A percentile compares a stretch with the other conserved stretches of the same genome.
Evolutionary conservation across 2,329 filamentous ascomycete genomes (phyloP).

Genomic region (Colletotrichum nymphaeae): DNA sequence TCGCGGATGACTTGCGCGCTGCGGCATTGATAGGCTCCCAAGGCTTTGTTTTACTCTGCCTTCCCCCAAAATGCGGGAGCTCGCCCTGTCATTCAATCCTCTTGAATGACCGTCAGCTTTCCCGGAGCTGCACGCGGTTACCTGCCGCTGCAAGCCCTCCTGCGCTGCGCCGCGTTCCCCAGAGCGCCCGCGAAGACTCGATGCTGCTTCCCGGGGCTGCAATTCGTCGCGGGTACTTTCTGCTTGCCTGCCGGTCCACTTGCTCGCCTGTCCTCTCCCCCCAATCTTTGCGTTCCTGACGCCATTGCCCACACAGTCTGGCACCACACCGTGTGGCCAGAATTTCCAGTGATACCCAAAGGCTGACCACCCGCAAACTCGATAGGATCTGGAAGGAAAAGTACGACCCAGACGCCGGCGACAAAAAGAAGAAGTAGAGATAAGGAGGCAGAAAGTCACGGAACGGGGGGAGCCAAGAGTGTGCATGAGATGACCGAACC

Average conservation of each 20-base stretch:
- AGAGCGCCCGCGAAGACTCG: conserved; percentile 11
- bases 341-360: conserved; percentile 2
- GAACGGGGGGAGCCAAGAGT: background rate
- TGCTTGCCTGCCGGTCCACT: background rate
- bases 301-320: conserved; percentile 1
- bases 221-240: conserved; percentile 4
- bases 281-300: conserved; percentile 8
- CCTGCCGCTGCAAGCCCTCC: background rate
- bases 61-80: background rate
- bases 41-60: conserved; percentile 5
- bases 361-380: conserved; percentile 14
- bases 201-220: background rate
- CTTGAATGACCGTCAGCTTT: conserved; percentile 14
- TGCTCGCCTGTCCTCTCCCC: background rate
- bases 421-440: conserved; percentile 52
- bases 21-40: conserved; percentile 48
- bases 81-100: conserved; percentile 31
- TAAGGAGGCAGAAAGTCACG: background rate
- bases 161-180: conserved; percentile 14
- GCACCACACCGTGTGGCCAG: background rate
- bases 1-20: conserved; percentile 45
- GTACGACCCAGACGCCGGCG: conserved; percentile 69
- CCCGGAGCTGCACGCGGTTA: conserved; percentile 22
- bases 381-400: conserved; percentile 98
- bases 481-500: conserved; percentile 2